Evolutionary conservation across 805 yeast genomes (phyloP), one percentile per base, ranked within the genome.

Genomic region (Candida nitratophila): DNA sequence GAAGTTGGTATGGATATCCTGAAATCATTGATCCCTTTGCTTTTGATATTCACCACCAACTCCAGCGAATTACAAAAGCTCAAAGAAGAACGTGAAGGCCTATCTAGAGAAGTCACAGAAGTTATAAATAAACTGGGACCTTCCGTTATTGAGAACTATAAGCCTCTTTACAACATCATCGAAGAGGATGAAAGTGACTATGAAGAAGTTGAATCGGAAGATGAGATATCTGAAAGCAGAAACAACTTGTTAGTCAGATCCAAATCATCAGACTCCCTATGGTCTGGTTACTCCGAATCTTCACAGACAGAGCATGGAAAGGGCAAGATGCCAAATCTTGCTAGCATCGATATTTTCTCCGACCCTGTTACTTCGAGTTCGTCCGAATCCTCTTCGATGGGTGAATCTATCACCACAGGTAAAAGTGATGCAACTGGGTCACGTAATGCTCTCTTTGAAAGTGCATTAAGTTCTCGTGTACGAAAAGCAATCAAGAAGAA

Each of bases 1-100:
- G 99, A 91, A 60, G 86, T 83, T 44, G 99, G 99, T 26, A 72
- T 88, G 79, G 98, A 93, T 60, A 77, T 86, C 40, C 76, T 86
- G 61, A 88, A 89, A 59, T 85, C 96, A 2, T 64, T 93, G 44
- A 73, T 84, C 47, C 97, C 98, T 1, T 68, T 93, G 40, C 76
- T 77, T 48, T 58, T 83, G 12, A 76, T 84, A 0, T 61, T 85
- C 14, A 71, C 74, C 3, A 53, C 61, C 4, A 68, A 76, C 4
- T 83, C 86, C 9, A 66, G 69, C 1, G 73, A 77, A 4, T 64
- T 84, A 38, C 55, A 58, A 34, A 73, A 79, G 47, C 67, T 93
- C 48, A 79, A 84, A 52, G 64, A 68, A 27, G 76, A 80, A 43
- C 72, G 97, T 50, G 66, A 69, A 35, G 73, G 70, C 44, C 70